Conservation (phyloP, 2,329 filamentous ascomycete species). For the Penicillium sp. region DNA sequence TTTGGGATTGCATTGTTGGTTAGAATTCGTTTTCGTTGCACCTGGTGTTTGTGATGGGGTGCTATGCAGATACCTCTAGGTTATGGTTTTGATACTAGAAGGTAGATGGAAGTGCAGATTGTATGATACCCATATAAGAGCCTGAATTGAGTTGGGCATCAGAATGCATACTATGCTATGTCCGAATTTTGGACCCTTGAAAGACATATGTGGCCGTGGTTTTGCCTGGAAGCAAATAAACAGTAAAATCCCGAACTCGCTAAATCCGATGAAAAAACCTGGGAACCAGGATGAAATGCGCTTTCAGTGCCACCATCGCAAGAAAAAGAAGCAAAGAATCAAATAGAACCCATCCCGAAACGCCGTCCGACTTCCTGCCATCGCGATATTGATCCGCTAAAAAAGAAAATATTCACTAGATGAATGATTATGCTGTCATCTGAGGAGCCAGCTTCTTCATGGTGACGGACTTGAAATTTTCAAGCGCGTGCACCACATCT, state of each 20-base stretch:
- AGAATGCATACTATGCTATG: slow-evolving; percentile 3
- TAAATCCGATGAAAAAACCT: slow-evolving; percentile 5
- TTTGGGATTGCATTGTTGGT: slow-evolving; percentile 15
- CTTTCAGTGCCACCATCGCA: background rate
- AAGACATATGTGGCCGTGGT: background rate
- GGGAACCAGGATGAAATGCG: background rate
- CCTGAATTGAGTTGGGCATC: background rate
- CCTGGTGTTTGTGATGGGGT: background rate
- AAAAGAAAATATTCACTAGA: background rate
- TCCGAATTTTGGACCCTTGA: background rate
- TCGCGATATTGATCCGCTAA: slow-evolving; percentile 14
- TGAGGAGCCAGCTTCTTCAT: slow-evolving; percentile 47
- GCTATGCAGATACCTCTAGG: background rate
- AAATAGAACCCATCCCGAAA: slow-evolving; percentile 8
- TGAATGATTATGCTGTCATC: slow-evolving; percentile 28
- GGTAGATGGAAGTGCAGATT: background rate
- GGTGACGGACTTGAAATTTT: slow-evolving; percentile 43
- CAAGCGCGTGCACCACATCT: slow-evolving; percentile 43
- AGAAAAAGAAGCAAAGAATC: slow-evolving; percentile 1
- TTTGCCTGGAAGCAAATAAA: background rate
- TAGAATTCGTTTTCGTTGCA: background rate
- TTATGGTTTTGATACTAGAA: background rate
- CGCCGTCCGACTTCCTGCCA: slow-evolving; percentile 14
- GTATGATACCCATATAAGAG: slow-evolving; percentile 11
- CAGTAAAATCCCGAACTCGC: background rate